A percentile compares a stretch with the other conserved stretches of the same genome.
Conservation (phyloP, 345 rosid genomes). For the Odontarrhena argentea region DNA sequence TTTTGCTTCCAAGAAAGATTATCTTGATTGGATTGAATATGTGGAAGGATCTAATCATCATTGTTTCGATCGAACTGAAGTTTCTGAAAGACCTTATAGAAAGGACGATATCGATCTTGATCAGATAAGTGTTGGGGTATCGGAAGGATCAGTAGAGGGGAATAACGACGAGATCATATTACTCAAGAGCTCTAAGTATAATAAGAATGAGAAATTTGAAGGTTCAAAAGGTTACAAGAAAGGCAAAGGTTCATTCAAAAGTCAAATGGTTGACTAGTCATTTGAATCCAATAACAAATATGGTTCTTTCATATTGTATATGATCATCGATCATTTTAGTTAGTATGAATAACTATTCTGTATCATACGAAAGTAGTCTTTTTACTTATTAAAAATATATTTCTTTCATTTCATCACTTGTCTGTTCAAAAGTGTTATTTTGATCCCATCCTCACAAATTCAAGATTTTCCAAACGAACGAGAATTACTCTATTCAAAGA, state of each 20-base stretch:
- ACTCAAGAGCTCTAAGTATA: constrained; percentile 31
- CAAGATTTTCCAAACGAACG: not conserved
- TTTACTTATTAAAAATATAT: not conserved
- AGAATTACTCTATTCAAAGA: not conserved
- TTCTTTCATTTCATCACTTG: not conserved
- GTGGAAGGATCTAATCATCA: constrained; percentile 44
- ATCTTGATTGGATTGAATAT: constrained; percentile 41
- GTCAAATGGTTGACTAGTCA: constrained; percentile 20
- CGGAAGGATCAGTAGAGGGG: constrained; percentile 43
- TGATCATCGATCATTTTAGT: constrained; percentile 14
- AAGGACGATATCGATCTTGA: constrained; percentile 19
- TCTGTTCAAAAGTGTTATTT: not conserved
- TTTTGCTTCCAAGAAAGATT: constrained; percentile 36
- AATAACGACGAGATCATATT: constrained; percentile 26
- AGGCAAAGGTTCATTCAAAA: constrained; percentile 27
- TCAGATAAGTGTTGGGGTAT: constrained; percentile 19
- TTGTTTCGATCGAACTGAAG: constrained; percentile 37
- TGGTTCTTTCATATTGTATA: constrained; percentile 23
- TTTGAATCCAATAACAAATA: not conserved
- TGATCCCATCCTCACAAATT: not conserved
- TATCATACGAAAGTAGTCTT: not conserved
- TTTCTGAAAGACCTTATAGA: not conserved
- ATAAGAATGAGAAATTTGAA: constrained; percentile 18
- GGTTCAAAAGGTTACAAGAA: constrained; percentile 33
- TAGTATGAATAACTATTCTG: constrained; percentile 17